A percentile compares a stretch with the other conserved stretches of the same genome.
phyloP scores from a whole-genome alignment of 208 protist genomes.

The Acanthamoeba lenticulata region DNA sequence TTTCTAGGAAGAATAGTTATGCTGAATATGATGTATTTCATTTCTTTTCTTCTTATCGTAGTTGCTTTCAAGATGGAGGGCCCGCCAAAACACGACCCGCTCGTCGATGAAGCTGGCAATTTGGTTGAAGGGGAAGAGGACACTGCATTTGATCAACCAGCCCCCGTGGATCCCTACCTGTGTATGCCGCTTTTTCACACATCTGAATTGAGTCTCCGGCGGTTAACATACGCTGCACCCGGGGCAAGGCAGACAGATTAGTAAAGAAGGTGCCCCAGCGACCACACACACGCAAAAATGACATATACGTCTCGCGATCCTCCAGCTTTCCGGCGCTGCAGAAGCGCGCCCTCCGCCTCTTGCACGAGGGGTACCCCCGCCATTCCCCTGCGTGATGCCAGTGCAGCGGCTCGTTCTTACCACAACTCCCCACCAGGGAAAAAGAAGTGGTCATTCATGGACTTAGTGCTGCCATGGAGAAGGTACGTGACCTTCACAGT shows the following conservation, averaged over 20 bases:
- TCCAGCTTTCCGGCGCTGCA: neutral
- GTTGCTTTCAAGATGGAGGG: too few relatives aligned
- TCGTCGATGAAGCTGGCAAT: too few relatives aligned
- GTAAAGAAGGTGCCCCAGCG: constrained; percentile 25
- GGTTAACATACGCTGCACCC: too few relatives aligned
- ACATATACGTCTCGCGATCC: neutral
- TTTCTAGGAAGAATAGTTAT: too few relatives aligned
- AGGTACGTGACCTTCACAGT: neutral
- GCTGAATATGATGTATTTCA: too few relatives aligned
- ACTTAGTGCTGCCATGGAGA: constrained; percentile 14
- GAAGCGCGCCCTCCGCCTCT: constrained; percentile 9
- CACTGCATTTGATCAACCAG: neutral
- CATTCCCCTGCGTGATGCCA: neutral
- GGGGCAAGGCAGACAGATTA: neutral
- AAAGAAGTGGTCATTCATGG: constrained; percentile 22
- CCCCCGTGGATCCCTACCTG: neutral
- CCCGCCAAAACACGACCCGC: too few relatives aligned
- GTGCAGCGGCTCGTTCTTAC: neutral
- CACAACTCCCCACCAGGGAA: neutral
- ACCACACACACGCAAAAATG: constrained; percentile 12
- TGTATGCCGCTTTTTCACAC: neutral
- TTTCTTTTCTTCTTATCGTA: too few relatives aligned
- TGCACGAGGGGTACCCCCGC: neutral
- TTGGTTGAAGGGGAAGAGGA: neutral
- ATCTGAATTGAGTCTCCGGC: neutral